Base-by-base conservation (phyloP, 257 asterid genomes). In the Fraxinus cuspidata region DNA sequence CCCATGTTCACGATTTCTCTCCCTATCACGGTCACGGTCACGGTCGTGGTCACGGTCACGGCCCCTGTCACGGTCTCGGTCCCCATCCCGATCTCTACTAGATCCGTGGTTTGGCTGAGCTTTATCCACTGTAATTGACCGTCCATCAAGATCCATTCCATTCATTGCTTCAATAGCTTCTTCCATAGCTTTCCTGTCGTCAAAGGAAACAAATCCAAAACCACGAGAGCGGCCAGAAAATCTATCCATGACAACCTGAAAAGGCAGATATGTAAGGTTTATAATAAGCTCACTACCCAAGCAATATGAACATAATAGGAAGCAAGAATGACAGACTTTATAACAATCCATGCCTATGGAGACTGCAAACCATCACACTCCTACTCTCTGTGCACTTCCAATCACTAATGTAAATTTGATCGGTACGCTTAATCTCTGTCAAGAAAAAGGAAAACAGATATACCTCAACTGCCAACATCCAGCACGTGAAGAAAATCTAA, bases 121-220 rank as follows among this genome's bases (percentile, higher is more conserved):
- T 82, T 82, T 91, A 81, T 94, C 97, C 12, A 92, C 97, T 35
- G 99, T 94, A 71, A 94, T 91, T 70, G 87, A 31, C 8, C 99
- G 91, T 5, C 99, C 99, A 73, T 92, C 99, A 78, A 92, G 83
- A 82, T 92, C 97, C 79, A 89, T 84, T 47, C 97, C 99, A 75
- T 94, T 91, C 97, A 94, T 94, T 70, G 90, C 88, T n/a, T 92
- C 90, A 77, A 92, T 94, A 69, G 99, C 99, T 72, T 91, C 97
- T 80, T 91, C 99, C 97, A 91, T 84, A 31, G 91, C 95, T 70
- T 75, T 85, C 90, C 90, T 91, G 13, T 91, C 97, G 83, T 94
- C 97, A 72, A 92, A 94, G 16, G 97, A 81, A 23, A 94, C 97
- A 68, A 94, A 94, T 0, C 96, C 99, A 82, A 94, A 94, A 77